Evolutionary conservation across 495 filamentous ascomycete species (phyloP), one percentile per base, ranked within the genome.

Genomic region (Gamarada debralockiae): DNA sequence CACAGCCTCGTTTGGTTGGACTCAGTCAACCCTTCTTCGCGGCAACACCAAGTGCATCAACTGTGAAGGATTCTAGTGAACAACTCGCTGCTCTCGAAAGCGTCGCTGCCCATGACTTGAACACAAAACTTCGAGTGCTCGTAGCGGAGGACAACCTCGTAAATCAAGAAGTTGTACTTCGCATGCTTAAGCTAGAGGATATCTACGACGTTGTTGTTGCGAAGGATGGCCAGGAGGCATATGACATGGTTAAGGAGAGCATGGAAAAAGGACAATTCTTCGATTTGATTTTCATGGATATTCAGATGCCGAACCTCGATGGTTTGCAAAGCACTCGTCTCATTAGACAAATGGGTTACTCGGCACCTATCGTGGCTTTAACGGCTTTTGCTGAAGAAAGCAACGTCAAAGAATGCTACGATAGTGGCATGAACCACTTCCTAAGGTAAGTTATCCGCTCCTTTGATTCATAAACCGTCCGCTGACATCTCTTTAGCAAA

Each of bases 61-160:
- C 64, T 13, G 48, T 48, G 20, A 59, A 50, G 36, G 43, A 58
- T 18, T 50, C 58, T 3, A 40, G 55, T 34, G 70, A 68, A 20
- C 72, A 79, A 66, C 36, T 79, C 59, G 57, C 78, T 62, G 72
- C 77, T 65, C 27, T 78, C 58, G 75, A 84, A 57, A 66, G 67
- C 34, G 73, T 71, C 25, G 65, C 70, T 17, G 70, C 70, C 37
- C 27, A 10, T 29, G 65, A 70, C 9, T 69, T 73, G 5, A 79
- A 75, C 1, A 77, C 78, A 21, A 89, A 83, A 62, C 75, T 95
- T 22, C 82, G 86, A 24, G 87, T 96, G 4, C 71, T 97, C n/a
- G 91, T 97, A 20, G 91, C 92, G 0, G 91, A 97, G 63, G 91
- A 97, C 70, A 97, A 97, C 18, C 83, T 83, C 25, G 90, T 92